These are phyloP conservation scores for Aspergillus felis DNA, from an alignment of 2,329 filamentous ascomycete species.

Conservation along the genomic window DNA sequence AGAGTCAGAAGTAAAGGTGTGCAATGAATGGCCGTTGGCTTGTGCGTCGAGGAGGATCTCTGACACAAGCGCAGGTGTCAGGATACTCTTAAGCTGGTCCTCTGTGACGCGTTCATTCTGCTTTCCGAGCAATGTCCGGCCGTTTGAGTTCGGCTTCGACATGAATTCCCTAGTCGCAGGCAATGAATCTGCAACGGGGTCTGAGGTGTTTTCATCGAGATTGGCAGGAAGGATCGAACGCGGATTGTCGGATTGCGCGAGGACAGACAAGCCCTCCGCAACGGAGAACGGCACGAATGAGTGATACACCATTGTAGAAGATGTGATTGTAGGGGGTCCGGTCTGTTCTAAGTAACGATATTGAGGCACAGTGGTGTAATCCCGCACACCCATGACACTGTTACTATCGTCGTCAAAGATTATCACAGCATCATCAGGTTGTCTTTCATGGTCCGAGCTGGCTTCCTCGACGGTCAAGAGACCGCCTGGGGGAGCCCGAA, in stretches of 20 bases:
- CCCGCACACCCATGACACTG: conserved; percentile 33
- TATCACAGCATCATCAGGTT: conserved; percentile 33
- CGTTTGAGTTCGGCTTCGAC: conserved; percentile 22
- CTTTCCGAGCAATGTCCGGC: conserved; percentile 29
- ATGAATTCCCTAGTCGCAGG: conserved; percentile 26
- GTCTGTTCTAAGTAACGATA: conserved; percentile 37
- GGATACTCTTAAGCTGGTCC: conserved; percentile 19
- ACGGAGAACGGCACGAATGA: conserved; percentile 11
- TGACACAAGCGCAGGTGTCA: conserved; percentile 37
- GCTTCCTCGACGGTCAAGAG: conserved; percentile 44
- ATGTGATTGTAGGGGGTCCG: conserved; percentile 16
- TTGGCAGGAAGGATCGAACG: conserved; percentile 6
- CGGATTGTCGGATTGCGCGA: conserved; percentile 12
- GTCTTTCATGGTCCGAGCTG: conserved; percentile 34
- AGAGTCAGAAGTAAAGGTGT: neutral
- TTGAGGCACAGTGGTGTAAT: conserved; percentile 32
- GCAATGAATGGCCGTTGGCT: conserved; percentile 17
- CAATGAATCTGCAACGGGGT: conserved; percentile 1
- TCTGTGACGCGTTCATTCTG: conserved; percentile 7
- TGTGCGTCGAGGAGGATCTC: conserved; percentile 37
- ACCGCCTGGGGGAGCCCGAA: conserved; percentile 37
- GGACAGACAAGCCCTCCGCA: conserved; percentile 14
- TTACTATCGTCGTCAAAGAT: conserved; percentile 36
- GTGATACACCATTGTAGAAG: conserved; percentile 15
- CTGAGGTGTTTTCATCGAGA: neutral